These are phyloP conservation scores for Cryptosporidium ryanae DNA, from an alignment of 169 alveolate genomes.

Conservation along the genomic window DNA sequence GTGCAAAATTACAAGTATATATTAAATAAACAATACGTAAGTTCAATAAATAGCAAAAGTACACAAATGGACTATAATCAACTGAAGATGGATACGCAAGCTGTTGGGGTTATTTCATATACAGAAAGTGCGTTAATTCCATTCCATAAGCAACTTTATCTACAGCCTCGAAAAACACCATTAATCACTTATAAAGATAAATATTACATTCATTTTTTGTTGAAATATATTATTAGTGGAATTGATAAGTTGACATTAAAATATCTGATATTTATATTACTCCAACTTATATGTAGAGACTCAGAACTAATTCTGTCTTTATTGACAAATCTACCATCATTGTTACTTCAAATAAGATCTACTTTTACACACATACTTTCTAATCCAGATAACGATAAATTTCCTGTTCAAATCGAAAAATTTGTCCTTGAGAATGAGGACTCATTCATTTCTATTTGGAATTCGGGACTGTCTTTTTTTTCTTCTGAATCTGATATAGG, in stretches of 20 bases:
- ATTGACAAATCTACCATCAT: slow-evolving; percentile 20
- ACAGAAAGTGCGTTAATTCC: slow-evolving; percentile 53
- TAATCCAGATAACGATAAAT: slow-evolving; percentile 51
- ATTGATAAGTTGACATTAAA: slow-evolving; percentile 32
- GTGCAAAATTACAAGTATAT: slow-evolving; percentile 29
- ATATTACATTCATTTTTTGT: slow-evolving; percentile 4
- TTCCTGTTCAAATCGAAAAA: slow-evolving; percentile 37
- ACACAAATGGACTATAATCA: slow-evolving; percentile 11
- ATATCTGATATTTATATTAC: slow-evolving; percentile 6
- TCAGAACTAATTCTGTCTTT: slow-evolving; percentile 29
- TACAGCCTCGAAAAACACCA: slow-evolving; percentile 6
- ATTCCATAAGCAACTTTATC: slow-evolving; percentile 35
- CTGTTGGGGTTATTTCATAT: slow-evolving; percentile 23
- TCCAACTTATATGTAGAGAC: slow-evolving; percentile 47
- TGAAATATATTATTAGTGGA: slow-evolving; percentile 61
- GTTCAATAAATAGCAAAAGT: slow-evolving; percentile 5
- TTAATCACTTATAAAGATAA: not conserved
- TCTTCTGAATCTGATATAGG: slow-evolving; percentile 18
- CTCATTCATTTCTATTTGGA: slow-evolving; percentile 52
- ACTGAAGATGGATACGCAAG: not conserved
- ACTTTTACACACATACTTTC: slow-evolving; percentile 12
- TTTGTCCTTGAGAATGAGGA: slow-evolving; percentile 9
- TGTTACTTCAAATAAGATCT: slow-evolving; percentile 57
- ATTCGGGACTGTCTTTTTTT: slow-evolving; percentile 12
- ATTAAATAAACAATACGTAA: slow-evolving; percentile 16